Conservation (phyloP, 2,329 filamentous ascomycete species). For the Aureobasidium lini region DNA sequence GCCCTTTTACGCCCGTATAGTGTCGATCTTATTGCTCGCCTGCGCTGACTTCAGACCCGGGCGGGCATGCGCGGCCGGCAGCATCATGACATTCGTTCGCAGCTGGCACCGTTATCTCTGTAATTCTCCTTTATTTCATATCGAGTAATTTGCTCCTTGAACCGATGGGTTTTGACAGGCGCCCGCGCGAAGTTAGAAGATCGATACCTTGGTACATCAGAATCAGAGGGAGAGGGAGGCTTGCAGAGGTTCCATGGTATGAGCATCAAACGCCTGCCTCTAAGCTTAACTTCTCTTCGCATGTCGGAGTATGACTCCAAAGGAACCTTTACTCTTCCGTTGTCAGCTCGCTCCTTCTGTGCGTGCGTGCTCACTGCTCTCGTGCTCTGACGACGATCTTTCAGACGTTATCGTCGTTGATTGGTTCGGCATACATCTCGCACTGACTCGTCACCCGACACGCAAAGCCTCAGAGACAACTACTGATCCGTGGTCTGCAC, state of each 20-base stretch:
- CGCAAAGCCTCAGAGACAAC: slow-evolving; percentile 1
- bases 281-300: neutral
- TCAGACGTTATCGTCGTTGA: neutral
- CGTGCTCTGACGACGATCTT: neutral
- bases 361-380: neutral
- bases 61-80: neutral
- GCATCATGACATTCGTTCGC: neutral
- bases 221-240: neutral
- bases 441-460: slow-evolving; percentile 10
- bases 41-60: neutral
- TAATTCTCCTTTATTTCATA: neutral
- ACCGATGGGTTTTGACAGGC: slow-evolving; percentile 5
- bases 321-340: neutral
- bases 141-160: neutral
- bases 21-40: neutral
- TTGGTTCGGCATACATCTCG: slow-evolving; percentile 4
- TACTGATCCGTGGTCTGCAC: slow-evolving; percentile 4
- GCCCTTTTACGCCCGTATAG: neutral
- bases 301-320: neutral
- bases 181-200: neutral
- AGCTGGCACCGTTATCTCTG: neutral
- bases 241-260: neutral
- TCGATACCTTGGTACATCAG: slow-evolving; percentile 1
- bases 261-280: slow-evolving; percentile 7
- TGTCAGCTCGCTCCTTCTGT: neutral